Base-by-base conservation (phyloP, 192 early-diverging fungal genomes). In the Coemansia furcata region DNA sequence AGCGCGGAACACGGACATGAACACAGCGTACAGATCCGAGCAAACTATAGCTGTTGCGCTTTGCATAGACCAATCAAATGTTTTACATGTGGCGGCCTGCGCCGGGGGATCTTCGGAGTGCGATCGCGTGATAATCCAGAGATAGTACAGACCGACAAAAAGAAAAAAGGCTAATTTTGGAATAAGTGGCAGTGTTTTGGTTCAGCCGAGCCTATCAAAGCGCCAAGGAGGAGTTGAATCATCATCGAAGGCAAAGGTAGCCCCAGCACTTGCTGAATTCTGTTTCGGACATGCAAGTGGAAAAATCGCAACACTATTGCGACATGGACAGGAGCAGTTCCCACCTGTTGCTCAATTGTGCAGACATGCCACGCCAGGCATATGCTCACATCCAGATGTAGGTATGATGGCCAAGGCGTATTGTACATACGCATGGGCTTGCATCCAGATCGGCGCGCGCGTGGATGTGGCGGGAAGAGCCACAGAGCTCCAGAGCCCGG, bases 371-470 rank as follows among this genome's bases (percentile, higher is more conserved):
- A 15, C 44, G n/a, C 17, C 44, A 46, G n/a, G n/a, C 44, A 46
- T 46, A 46, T 46, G 49, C 49, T 52, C 49, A 52, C 49, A 52
- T 52, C 23, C 49, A 52, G 49, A 52, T 29, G 49, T 52, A 26
- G 26, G 49, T 52, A 26, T 9, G 23, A 52, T 52, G 49, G 49
- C 11, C 15, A 6, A 46, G 44, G 23, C 23, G 23, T 26, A 26
- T 26, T 46, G 44, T 19, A 19, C 15, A 46, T 14, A 15, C 44
- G 44, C 44, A 46, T 46, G 44, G 2, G 17, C 44, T 3, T 52
- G 23, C 49, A 9, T 52, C 23, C 49, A 52, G 49, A 46, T 46
- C 19, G 44, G 14, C 44, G 19, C 44, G 3, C 44, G 44, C 23
- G 23, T 26, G 23, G 23, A 26, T 26, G 23, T 46, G 44, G 44